These are phyloP conservation scores for Thalassiosira mediterranea DNA, from an alignment of 352 stramenopile genomes.

Conservation along the genomic window DNA sequence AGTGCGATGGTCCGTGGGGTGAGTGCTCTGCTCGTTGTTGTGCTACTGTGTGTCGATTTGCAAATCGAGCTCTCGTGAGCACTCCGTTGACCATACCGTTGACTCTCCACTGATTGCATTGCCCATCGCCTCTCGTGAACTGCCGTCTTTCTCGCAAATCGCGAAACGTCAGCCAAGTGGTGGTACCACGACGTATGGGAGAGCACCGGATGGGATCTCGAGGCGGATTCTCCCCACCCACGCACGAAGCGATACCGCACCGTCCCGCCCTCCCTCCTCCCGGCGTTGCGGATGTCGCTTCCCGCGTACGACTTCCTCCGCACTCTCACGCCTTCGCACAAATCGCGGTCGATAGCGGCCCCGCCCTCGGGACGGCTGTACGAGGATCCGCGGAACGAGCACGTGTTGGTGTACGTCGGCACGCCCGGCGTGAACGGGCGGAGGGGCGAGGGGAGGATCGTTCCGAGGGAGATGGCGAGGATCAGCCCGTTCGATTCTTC, in stretches of 20 bases:
- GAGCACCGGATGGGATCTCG: slow-evolving; percentile 72
- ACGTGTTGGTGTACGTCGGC: slow-evolving; percentile 79
- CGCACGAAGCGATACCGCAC: slow-evolving; percentile 57
- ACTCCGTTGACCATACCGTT: too few relatives aligned
- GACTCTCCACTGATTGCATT: too few relatives aligned
- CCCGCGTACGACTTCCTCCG: slow-evolving; percentile 72
- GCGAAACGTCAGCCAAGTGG: slow-evolving; percentile 54
- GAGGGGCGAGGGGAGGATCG: slow-evolving; percentile 46
- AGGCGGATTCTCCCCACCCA: slow-evolving; percentile 21
- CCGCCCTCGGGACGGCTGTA: slow-evolving; percentile 62
- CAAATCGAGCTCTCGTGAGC: too few relatives aligned
- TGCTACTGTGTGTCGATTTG: too few relatives aligned
- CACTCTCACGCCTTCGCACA: slow-evolving; percentile 51
- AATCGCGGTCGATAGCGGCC: slow-evolving; percentile 31
- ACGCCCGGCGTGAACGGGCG: slow-evolving; percentile 23
- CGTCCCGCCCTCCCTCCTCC: slow-evolving; percentile 54
- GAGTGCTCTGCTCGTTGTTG: too few relatives aligned
- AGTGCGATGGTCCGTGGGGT: slow-evolving; percentile 84
- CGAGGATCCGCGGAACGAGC: slow-evolving; percentile 79
- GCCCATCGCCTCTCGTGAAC: too few relatives aligned
- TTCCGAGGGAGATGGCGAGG: slow-evolving; percentile 66
- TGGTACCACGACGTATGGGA: slow-evolving; percentile 83
- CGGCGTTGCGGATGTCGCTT: slow-evolving; percentile 63
- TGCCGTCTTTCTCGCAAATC: too few relatives aligned
- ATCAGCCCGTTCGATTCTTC: slow-evolving; percentile 49